phyloP scores from a whole-genome alignment of 2,329 filamentous ascomycete genomes.

The Pyrenophora graminea region DNA sequence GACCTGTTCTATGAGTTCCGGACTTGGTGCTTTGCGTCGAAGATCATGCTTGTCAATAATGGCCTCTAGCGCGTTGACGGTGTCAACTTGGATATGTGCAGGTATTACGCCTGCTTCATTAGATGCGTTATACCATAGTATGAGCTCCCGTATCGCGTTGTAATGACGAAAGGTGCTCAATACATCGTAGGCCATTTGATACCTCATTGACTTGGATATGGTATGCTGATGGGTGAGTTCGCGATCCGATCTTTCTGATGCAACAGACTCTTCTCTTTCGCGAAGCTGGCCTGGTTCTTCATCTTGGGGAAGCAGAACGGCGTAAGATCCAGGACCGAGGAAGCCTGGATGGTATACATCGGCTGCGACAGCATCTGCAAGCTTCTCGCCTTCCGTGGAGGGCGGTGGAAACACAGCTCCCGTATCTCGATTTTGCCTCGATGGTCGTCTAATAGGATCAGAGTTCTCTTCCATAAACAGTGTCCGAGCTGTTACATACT shows the following conservation, averaged over 20 bases:
- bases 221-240: constrained; percentile 38
- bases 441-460: constrained; percentile 24
- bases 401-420: constrained; percentile 17
- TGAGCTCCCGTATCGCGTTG: constrained; percentile 28
- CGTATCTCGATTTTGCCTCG: constrained; percentile 12
- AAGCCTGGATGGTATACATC: constrained; percentile 40
- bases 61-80: constrained; percentile 36
- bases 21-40: constrained; percentile 25
- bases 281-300: constrained; percentile 22
- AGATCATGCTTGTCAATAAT: constrained; percentile 41
- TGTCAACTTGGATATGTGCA: constrained; percentile 41
- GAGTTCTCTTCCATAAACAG: background rate
- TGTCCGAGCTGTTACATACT: constrained; percentile 19
- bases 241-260: constrained; percentile 32
- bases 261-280: constrained; percentile 29
- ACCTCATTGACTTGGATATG: constrained; percentile 37
- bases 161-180: constrained; percentile 36
- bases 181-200: constrained; percentile 35
- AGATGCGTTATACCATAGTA: constrained; percentile 28
- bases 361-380: constrained; percentile 40
- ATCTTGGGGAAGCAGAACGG: constrained; percentile 35
- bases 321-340: constrained; percentile 41
- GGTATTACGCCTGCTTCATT: constrained; percentile 45
- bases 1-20: constrained; percentile 31
- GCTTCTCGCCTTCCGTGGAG: constrained; percentile 25